phyloP scores from a whole-genome alignment of 2,329 filamentous ascomycete species.

The Hymenoscyphus fructigenus region DNA sequence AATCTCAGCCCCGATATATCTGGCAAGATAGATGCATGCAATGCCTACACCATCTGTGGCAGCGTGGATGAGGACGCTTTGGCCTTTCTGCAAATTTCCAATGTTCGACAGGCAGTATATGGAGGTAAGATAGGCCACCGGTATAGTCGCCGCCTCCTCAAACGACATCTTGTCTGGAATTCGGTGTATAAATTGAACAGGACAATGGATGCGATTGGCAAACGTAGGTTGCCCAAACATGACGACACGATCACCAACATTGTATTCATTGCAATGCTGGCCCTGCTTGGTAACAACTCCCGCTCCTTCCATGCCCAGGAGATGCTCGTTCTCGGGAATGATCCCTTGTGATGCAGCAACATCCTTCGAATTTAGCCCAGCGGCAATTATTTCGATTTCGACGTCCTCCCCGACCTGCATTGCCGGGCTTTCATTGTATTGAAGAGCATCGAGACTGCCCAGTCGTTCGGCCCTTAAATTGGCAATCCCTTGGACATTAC shows the following conservation, averaged over 20 bases:
- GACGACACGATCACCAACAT: slow-evolving; percentile 29
- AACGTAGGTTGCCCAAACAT: slow-evolving; percentile 4
- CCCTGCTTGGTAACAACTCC: slow-evolving; percentile 33
- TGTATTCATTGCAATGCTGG: slow-evolving; percentile 19
- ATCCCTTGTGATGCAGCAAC: slow-evolving; percentile 25
- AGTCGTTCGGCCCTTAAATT: slow-evolving; percentile 16
- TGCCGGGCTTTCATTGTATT: slow-evolving; percentile 4
- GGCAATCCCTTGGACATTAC: slow-evolving; percentile 3
- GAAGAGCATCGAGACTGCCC: slow-evolving; percentile 14
- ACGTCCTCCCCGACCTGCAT: slow-evolving; percentile 11
- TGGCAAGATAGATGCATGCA: slow-evolving; percentile 33
- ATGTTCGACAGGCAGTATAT: slow-evolving; percentile 22
- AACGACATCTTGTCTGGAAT: slow-evolving; percentile 23
- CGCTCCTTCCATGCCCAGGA: slow-evolving; percentile 28
- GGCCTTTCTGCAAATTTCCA: slow-evolving; percentile 30
- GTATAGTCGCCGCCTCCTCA: slow-evolving; percentile 25
- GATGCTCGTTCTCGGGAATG: slow-evolving; percentile 20
- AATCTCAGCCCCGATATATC: slow-evolving; percentile 36
- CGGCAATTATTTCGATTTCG: slow-evolving; percentile 13
- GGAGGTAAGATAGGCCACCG: slow-evolving; percentile 20
- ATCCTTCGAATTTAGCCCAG: slow-evolving; percentile 23
- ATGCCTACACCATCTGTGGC: slow-evolving; percentile 36
- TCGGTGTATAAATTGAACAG: slow-evolving; percentile 32
- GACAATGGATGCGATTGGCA: slow-evolving; percentile 18
- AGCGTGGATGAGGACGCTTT: slow-evolving; percentile 36